Conservation (phyloP, 306 rosid species). For the Coriaria nepalensis region DNA sequence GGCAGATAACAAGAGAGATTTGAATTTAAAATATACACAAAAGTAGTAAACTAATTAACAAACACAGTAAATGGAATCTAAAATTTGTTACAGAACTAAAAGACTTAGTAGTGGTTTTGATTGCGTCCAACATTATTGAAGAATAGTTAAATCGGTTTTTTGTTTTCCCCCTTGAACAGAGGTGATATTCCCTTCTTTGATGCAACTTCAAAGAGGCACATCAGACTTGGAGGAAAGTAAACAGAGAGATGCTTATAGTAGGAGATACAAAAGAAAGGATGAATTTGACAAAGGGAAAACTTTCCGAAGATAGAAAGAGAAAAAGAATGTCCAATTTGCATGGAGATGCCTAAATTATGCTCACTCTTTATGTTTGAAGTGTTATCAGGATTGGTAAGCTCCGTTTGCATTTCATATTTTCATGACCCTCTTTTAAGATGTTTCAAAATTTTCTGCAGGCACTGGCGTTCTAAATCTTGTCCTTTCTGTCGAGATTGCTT, state of each 20-base stretch:
- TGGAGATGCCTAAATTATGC: conserved; percentile 83
- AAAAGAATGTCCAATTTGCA: conserved; percentile 87
- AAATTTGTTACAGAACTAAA: too few species aligned
- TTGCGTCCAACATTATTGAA: not conserved
- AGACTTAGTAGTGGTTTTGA: too few species aligned
- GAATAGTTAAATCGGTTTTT: not conserved
- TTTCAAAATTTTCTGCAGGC: conserved; percentile 31
- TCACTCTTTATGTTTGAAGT: conserved; percentile 67
- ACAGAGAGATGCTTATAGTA: conserved; percentile 44
- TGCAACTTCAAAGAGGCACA: conserved; percentile 83
- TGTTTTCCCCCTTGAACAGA: conserved; percentile 34
- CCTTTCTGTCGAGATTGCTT: conserved; percentile 89
- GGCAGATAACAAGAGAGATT: too few species aligned
- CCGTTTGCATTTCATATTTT: not conserved
- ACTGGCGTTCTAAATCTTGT: conserved; percentile 60
- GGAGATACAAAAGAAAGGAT: conserved; percentile 42
- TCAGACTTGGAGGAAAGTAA: conserved; percentile 83
- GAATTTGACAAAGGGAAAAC: conserved; percentile 27
- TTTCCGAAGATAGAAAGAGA: conserved; percentile 61
- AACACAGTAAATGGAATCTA: too few species aligned
- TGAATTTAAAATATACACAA: too few species aligned
- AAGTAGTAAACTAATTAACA: too few species aligned
- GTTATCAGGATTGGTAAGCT: conserved; percentile 70
- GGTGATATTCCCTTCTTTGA: conserved; percentile 67
- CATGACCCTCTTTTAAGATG: not conserved